Evolutionary conservation across 768 basidiomycete species (phyloP), one percentile per base, ranked within the genome.

Genomic region (Rhodosporidiobolus odoratus): DNA sequence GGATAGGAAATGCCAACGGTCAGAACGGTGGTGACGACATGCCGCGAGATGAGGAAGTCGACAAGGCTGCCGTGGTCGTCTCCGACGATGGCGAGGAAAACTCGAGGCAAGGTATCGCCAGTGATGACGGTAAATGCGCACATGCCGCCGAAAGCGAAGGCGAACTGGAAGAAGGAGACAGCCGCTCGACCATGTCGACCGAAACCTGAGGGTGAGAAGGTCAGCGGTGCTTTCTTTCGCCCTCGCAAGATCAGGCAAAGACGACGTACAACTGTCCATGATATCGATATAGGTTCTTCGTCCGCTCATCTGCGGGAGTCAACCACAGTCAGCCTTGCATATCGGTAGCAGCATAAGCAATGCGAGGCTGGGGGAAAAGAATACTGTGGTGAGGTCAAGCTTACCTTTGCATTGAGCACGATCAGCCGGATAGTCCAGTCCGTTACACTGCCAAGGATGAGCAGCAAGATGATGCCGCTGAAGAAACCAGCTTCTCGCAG

Each of bases 81-180:
- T 25, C 79, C 83, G 78, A 97, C 91, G 79, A 92, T 77, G 54
- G 86, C 90, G 66, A 88, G 88, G 75, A 98, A 86, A 79, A 97
- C 94, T 77, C 92, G 90, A 1, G 96, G 93, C 76, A 98, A 89
- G 15, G 95, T 95, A 81, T 99, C 96, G 72, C 96, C 88, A 64
- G 96, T 92, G 75, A 98, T 97, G 76, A 98, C 95, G 30, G 27
- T 27, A 15, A 97, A 98, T 0, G 95, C 95, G 75, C 92, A 95
- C 93, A 97, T 97, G 52, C 95, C 91, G 76, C 96, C 96, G 74
- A 96, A 96, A 13, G 96, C 96, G 78, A 99, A 98, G 6, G 92
- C 83, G 78, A 99, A 98, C 78, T 98, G 96, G 78, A 99, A 98
- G 79, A 97, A 88, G 0, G 94, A 95, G 25, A 96, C 91, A 0